Conservation (phyloP, 176 grass and related monocot species). For the Poa annua region DNA sequence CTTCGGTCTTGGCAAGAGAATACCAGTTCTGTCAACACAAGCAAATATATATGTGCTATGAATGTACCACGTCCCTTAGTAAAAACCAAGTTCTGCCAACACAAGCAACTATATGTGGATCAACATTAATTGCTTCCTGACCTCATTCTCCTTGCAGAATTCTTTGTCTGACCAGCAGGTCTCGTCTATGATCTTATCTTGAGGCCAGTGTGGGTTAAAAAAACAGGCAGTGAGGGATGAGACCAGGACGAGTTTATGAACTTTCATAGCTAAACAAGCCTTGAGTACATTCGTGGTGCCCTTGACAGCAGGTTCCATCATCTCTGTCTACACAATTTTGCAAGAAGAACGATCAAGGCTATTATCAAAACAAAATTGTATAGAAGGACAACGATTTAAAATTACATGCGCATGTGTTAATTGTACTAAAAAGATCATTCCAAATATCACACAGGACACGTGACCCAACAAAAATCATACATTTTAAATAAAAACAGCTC, state of each 20-base stretch:
- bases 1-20: slow-evolving; percentile 43
- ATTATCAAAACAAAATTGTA: neutral
- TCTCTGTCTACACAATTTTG: slow-evolving; percentile 34
- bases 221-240: slow-evolving; percentile 27
- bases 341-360: neutral
- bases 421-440: neutral
- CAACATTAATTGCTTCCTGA: neutral
- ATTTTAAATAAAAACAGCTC: neutral
- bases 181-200: slow-evolving; percentile 39
- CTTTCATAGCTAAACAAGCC: slow-evolving; percentile 23
- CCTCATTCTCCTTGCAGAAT: slow-evolving; percentile 33
- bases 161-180: slow-evolving; percentile 52
- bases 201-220: slow-evolving; percentile 41
- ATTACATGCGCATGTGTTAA: neutral
- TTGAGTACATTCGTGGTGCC: slow-evolving; percentile 48
- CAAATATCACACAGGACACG: neutral
- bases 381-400: neutral
- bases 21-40: slow-evolving; percentile 50
- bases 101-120: too few species aligned
- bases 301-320: slow-evolving; percentile 38
- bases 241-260: slow-evolving; percentile 36
- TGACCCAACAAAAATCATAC: too few species aligned
- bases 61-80: neutral
- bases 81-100: neutral
- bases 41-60: neutral